Evolutionary conservation across 345 rosid species (phyloP).

Genomic region (Bruguiera gymnorhiza): DNA sequence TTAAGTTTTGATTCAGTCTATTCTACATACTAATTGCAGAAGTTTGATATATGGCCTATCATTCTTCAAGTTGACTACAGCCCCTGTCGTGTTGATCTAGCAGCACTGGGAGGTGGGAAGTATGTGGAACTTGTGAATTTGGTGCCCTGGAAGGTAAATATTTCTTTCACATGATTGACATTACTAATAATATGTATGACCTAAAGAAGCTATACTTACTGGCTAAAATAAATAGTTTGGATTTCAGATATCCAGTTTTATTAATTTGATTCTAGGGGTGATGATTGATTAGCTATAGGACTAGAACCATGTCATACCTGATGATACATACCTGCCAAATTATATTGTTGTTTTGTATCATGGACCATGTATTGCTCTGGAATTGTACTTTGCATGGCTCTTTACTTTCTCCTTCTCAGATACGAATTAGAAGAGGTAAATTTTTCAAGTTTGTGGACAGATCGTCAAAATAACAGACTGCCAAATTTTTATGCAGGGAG

Average conservation of each 20-base stretch:
- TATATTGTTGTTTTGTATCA: no score
- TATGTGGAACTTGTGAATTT: constrained; percentile 90
- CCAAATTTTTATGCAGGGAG: constrained; percentile 57
- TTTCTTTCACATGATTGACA: not conserved
- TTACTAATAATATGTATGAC: not conserved
- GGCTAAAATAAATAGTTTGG: not conserved
- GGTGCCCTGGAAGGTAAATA: constrained; percentile 89
- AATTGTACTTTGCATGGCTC: no score
- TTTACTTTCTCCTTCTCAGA: not conserved
- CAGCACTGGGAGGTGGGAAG: constrained; percentile 87
- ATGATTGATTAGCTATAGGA: not conserved
- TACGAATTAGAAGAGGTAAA: not conserved
- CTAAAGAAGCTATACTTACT: not conserved
- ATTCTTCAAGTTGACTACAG: constrained; percentile 84
- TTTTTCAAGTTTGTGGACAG: constrained; percentile 13
- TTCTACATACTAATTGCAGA: constrained; percentile 54
- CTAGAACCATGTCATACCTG: not conserved
- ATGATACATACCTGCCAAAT: no score
- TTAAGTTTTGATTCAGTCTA: constrained; percentile 2
- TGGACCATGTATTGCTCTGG: no score
- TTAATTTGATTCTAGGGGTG: not conserved
- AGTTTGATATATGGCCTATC: constrained; percentile 79
- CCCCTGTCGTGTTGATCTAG: constrained; percentile 77
- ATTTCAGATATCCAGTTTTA: not conserved
- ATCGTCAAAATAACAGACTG: constrained; percentile 21